Evolutionary conservation across 2,329 filamentous ascomycete species (phyloP), one percentile per base, ranked within the genome.

Genomic region (Xylariales sp.): DNA sequence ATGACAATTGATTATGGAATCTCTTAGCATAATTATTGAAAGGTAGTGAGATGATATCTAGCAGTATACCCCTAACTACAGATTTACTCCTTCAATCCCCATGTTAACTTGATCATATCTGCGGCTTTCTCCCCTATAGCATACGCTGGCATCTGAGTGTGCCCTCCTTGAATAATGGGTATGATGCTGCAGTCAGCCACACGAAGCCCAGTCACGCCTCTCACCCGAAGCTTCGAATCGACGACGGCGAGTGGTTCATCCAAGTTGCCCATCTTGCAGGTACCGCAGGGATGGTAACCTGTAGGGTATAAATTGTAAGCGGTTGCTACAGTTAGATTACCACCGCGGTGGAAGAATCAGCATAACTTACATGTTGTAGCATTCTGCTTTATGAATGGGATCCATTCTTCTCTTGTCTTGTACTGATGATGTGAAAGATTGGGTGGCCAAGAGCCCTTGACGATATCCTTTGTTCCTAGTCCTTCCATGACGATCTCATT

Each of bases 401-500:
- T 60, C 78, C 78, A 82, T 28, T 82, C 65, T 48, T 79, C 73
- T 12, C 76, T 62, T 1, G 61, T 70, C 37, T 61, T 74, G 50
- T 69, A 67, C 33, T 53, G 56, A 53, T 81, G 74, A 44, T 82
- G 77, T 1, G 51, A 64, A 29, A 69, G 50, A 20, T 68, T 61
- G 12, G 59, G 47, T 1, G 78, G 78, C 77, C 78, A 83, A 10
- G 72, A 69, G 1, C 78, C 78, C 48, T 77, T 77, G 11, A 81
- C 66, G 5, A 82, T 61, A 38, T 72, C 67, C 53, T 69, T 77
- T 1, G 78, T 83, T 0, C 74, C 77, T 1, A 62, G 61, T 0
- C 77, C 78, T 13, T 74, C 59, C 53, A 70, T 73, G 18, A 80
- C 66, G 43, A 82, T 74, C 54, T 83, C 77, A 45, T 82, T 81